Evolutionary conservation across 768 basidiomycete genomes (phyloP).

Genomic region (Lactarius trivialis): DNA sequence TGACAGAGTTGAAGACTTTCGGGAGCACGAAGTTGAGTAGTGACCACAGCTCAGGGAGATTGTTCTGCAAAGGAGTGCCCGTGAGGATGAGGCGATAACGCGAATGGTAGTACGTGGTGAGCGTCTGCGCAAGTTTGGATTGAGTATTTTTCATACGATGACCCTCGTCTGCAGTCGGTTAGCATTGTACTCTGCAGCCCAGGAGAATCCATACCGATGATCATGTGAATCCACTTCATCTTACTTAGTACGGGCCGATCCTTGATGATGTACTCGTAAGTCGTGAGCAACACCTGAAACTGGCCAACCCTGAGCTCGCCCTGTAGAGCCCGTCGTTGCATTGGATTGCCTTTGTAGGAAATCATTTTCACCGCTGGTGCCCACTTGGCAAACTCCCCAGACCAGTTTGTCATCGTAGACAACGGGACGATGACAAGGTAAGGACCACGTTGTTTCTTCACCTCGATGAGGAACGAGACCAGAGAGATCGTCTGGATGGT

Average conservation of each 20-base stretch:
- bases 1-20: conserved; percentile 97
- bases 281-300: conserved; percentile 91
- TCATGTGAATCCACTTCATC: conserved; percentile 96
- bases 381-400: conserved; percentile 96
- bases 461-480: conserved; percentile 90
- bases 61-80: conserved; percentile 95
- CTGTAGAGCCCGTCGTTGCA: conserved; percentile 72
- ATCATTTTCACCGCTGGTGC: conserved; percentile 75
- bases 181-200: neutral
- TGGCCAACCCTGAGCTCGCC: conserved; percentile 68
- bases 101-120: conserved; percentile 89
- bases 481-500: conserved; percentile 94
- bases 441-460: conserved; percentile 85
- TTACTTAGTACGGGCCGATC: conserved; percentile 87
- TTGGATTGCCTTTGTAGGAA: conserved; percentile 89
- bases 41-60: conserved; percentile 92
- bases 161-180: conserved; percentile 64
- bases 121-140: conserved; percentile 83
- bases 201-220: conserved; percentile 62
- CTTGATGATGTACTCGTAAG: conserved; percentile 97
- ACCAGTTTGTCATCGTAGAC: conserved; percentile 97
- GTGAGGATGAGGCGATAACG: conserved; percentile 91
- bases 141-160: conserved; percentile 97
- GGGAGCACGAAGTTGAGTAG: conserved; percentile 92
- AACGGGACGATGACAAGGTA: conserved; percentile 94